phyloP scores from a whole-genome alignment of 768 basidiomycete genomes.

The Tylopilus balloui region DNA sequence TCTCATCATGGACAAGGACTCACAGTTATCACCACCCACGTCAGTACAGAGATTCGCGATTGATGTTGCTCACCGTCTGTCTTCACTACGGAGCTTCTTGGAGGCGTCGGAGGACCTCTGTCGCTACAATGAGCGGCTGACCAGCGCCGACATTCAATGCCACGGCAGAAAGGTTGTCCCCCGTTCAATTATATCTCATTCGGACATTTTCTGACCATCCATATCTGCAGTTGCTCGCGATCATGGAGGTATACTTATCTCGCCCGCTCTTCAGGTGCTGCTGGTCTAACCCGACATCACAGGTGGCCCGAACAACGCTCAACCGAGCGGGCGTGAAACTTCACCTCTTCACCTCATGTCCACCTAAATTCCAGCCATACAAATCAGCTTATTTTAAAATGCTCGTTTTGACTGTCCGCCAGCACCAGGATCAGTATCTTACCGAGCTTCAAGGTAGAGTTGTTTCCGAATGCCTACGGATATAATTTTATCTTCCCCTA shows the following conservation, averaged over 20 bases:
- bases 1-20: slow-evolving; percentile 12
- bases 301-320: slow-evolving; percentile 50
- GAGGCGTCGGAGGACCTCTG: slow-evolving; percentile 27
- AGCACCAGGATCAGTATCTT: slow-evolving; percentile 28
- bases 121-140: slow-evolving; percentile 14
- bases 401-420: slow-evolving; percentile 37
- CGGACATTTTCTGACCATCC: slow-evolving; percentile 3
- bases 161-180: slow-evolving; percentile 28
- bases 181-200: background rate
- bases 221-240: slow-evolving; percentile 40
- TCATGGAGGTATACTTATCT: slow-evolving; percentile 46
- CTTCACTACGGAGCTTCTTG: slow-evolving; percentile 28
- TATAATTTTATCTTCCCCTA: slow-evolving; percentile 10
- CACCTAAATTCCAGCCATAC: slow-evolving; percentile 35
- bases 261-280: background rate
- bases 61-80: slow-evolving; percentile 27
- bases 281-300: background rate
- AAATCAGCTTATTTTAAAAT: slow-evolving; percentile 50
- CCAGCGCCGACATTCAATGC: slow-evolving; percentile 19
- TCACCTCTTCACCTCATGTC: slow-evolving; percentile 45
- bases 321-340: slow-evolving; percentile 38
- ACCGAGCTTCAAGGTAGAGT: slow-evolving; percentile 26
- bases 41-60: slow-evolving; percentile 27
- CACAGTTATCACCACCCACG: slow-evolving; percentile 12
- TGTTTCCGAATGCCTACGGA: background rate